Base-by-base conservation (phyloP, 805 yeast species). In the Saccharomycopsis lassenensis region DNA sequence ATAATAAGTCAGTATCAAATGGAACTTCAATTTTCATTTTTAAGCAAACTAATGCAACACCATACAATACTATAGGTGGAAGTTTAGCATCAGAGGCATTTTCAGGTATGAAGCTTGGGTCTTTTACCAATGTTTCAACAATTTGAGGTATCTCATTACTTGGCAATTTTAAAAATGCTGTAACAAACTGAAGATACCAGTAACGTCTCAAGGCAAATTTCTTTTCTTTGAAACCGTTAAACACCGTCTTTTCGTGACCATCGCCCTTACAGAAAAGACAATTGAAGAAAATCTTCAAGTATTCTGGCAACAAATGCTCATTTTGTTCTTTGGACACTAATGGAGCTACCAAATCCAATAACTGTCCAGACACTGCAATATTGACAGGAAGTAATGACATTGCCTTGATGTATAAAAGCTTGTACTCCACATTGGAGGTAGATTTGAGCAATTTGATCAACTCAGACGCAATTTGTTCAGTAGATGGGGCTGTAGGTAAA, bases 261-360 rank as follows among this genome's bases (percentile, higher is more conserved):
- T 27, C 39, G 24, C 24, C 18, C 18, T 56, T 46, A 2, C 46
- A 20, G 7, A 65, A 48, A 18, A 67, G 59, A 44, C 71, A 75
- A 1, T 45, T 43, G 26, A 74, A 62, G 36, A 74, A 65, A 0
- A 79, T 67, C 6, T 56, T 52, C 5, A 78, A 59, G 39, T 74
- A 59, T 3, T 62, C 58, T 2, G 58, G 40, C 26, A 86, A 60
- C 0, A 82, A 71, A 1, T 45, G 12, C 50, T 89, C 97, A 47
- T 85, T 83, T 31, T 74, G 71, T 48, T 89, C 97, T 47, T 82
- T 86, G 0, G 69, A 36, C 3, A 79, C 61, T n/a, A 75, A 57
- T 2, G 78, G 63, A 1, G 65, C 44, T 24, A 84, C 50, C 0
- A 57, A 63, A 1, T 57, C 49, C 2, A 69, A 52, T 3, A 78